Evolutionary conservation across 73 alveolate species (phyloP), one percentile per base, ranked within the genome.

Genomic region (Halteria grandinella): DNA sequence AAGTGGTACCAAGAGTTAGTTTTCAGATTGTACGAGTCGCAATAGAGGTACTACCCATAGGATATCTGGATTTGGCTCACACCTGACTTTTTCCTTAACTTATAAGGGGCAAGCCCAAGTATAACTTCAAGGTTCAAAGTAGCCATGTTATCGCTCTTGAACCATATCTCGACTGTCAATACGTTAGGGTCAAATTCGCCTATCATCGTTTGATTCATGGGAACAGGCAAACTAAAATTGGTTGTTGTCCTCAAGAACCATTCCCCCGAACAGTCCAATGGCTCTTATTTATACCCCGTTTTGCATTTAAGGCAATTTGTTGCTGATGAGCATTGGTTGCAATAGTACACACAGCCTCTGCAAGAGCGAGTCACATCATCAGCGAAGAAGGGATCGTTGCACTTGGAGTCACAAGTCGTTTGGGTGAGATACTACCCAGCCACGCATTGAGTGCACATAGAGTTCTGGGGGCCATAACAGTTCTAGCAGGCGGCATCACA

Each of bases 111-210:
- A 40, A 60, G n/a, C 10, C 59, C 77, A 8, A 60, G 7, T 60
- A 60, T 60, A 5, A 60, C 77, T 40, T 60, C 55, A 8, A n/a
- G 14, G 10, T 34, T 17, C 7, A n/a, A 8, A 39, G 60, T 60
- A 37, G 14, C 8, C 1, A 60, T 37, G 27, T 60, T 23, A 60
- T 60, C 59, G 8, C 60, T 4, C 43, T 37, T 60, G 39, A 60
- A 60, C 77, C 77, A 60, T 11, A 60, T 21, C 41, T 60, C 77
- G 7, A 60, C 77, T 21, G 59, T 34, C n/a, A 37, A 21, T 40
- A 14, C 10, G 18, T 5, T 60, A 4, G 59, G 37, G 21, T 4
- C 44, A 5, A 17, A 14, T 12, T 23, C 43, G 4, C 60, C 21
- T 8, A 36, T 18, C 43, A 20, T 12, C 7, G 14, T 23, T 18